Conservation (phyloP, 2,329 filamentous ascomycete species). For the Dactylellina cionopaga region DNA sequence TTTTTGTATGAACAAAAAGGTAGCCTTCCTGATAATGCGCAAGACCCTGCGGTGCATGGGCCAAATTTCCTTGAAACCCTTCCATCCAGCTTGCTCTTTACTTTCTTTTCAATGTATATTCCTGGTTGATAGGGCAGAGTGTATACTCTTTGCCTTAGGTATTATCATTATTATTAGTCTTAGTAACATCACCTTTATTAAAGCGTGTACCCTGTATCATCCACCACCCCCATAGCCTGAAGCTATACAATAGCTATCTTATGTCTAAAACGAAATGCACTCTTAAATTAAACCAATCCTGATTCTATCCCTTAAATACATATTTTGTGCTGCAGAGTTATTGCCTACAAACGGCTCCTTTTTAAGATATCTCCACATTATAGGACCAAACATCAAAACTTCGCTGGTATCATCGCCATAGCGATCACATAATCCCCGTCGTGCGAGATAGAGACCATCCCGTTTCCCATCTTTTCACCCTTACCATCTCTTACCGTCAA, state of each 20-base stretch:
- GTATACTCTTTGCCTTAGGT: background rate
- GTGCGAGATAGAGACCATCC: slow-evolving; percentile 56
- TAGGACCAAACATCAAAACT: background rate
- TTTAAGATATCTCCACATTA: background rate
- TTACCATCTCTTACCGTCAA: slow-evolving; percentile 19
- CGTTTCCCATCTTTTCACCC: slow-evolving; percentile 31
- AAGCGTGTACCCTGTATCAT: too few relatives aligned
- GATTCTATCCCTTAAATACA: too few relatives aligned
- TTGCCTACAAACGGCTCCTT: too few relatives aligned
- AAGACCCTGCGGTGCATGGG: slow-evolving; percentile 38
- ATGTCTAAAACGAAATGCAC: too few relatives aligned
- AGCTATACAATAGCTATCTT: too few relatives aligned
- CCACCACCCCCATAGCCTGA: too few relatives aligned
- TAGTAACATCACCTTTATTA: background rate
- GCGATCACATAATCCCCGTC: slow-evolving; percentile 57
- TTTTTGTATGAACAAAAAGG: slow-evolving; percentile 36
- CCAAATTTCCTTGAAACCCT: slow-evolving; percentile 12
- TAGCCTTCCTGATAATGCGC: slow-evolving; percentile 27
- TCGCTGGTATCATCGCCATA: slow-evolving; percentile 54
- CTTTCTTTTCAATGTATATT: slow-evolving; percentile 50
- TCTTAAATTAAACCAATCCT: too few relatives aligned
- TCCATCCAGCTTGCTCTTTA: slow-evolving; percentile 1
- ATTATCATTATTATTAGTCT: slow-evolving; percentile 15
- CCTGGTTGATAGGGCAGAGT: background rate
- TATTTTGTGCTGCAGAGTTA: too few relatives aligned